phyloP scores from a whole-genome alignment of 352 stramenopile genomes.

The Pythium scleroteichum region DNA sequence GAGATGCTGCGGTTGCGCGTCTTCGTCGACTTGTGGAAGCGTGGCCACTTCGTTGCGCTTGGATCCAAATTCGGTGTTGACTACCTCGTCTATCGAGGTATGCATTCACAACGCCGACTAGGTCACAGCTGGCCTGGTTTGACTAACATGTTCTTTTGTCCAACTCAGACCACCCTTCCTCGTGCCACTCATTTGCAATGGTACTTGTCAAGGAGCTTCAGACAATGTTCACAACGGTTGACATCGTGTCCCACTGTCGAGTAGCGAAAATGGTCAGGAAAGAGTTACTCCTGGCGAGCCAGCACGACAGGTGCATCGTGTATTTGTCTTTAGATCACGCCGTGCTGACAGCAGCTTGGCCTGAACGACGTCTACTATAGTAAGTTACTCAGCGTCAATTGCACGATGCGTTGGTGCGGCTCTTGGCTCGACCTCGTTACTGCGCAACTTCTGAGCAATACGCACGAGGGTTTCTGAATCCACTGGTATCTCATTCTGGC shows the following conservation, averaged over 20 bases:
- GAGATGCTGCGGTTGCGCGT: constrained; percentile 38
- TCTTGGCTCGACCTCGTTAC: constrained; percentile 73
- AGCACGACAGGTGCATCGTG: constrained; percentile 32
- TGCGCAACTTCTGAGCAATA: constrained; percentile 70
- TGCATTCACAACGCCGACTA: too few relatives aligned
- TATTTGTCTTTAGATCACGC: constrained; percentile 68
- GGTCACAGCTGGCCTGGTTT: too few relatives aligned
- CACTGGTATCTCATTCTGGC: constrained; percentile 74
- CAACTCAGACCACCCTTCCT: constrained; percentile 38
- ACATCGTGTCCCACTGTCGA: constrained; percentile 65
- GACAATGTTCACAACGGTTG: constrained; percentile 43
- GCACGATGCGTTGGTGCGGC: constrained; percentile 1
- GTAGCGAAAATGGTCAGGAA: constrained; percentile 82
- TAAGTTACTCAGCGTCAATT: neutral
- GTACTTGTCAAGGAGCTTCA: constrained; percentile 53
- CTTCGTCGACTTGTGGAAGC: constrained; percentile 68
- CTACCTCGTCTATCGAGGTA: constrained; percentile 79
- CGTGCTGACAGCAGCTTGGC: constrained; percentile 46
- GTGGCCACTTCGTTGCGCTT: constrained; percentile 65
- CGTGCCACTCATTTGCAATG: constrained; percentile 48
- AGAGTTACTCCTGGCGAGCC: constrained; percentile 51
- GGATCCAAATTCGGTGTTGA: constrained; percentile 85
- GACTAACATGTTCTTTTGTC: neutral
- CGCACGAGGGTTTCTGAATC: constrained; percentile 59
- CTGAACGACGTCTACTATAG: constrained; percentile 23